Percentiles rank a stretch among this genome's conserved stretches.
phyloP scores from a whole-genome alignment of 2,329 filamentous ascomycete genomes.

The Diaporthe destruens region DNA sequence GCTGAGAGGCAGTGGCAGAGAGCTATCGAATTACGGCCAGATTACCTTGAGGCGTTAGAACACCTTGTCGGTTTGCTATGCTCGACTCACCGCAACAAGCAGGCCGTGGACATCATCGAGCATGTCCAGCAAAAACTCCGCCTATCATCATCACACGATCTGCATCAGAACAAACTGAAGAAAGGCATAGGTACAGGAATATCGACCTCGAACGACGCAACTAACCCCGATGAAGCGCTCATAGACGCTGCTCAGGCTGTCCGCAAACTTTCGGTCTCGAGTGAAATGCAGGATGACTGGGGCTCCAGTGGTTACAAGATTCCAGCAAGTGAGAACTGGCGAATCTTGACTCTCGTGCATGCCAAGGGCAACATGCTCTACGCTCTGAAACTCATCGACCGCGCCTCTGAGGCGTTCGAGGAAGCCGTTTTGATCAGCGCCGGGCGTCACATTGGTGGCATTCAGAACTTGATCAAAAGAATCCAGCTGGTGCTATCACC shows the following conservation, averaged over 20 bases:
- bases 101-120: slow-evolving; percentile 89
- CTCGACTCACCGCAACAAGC: slow-evolving; percentile 80
- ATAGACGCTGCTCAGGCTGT: slow-evolving; percentile 45
- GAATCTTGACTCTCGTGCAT: slow-evolving; percentile 93
- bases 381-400: slow-evolving; percentile 82
- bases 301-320: slow-evolving; percentile 88
- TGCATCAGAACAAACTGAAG: slow-evolving; percentile 44
- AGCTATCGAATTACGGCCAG: slow-evolving; percentile 85
- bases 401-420: slow-evolving; percentile 90
- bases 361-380: slow-evolving; percentile 99
- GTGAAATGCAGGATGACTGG: slow-evolving; percentile 59
- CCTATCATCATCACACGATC: slow-evolving; percentile 49
- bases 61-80: slow-evolving; percentile 92
- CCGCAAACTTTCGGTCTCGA: slow-evolving; percentile 38
- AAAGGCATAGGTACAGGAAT: slow-evolving; percentile 45
- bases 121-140: slow-evolving; percentile 83
- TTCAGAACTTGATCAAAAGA: slow-evolving; percentile 82
- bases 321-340: slow-evolving; percentile 87
- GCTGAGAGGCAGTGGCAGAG: slow-evolving; percentile 88
- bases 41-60: slow-evolving; percentile 94
- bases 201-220: slow-evolving; percentile 40
- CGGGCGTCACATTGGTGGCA: slow-evolving; percentile 76
- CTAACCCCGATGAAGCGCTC: slow-evolving; percentile 44
- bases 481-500: slow-evolving; percentile 79
- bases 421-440: slow-evolving; percentile 92